Base-by-base conservation (phyloP, 805 yeast genomes). In the Hanseniaspora opuntiae region DNA sequence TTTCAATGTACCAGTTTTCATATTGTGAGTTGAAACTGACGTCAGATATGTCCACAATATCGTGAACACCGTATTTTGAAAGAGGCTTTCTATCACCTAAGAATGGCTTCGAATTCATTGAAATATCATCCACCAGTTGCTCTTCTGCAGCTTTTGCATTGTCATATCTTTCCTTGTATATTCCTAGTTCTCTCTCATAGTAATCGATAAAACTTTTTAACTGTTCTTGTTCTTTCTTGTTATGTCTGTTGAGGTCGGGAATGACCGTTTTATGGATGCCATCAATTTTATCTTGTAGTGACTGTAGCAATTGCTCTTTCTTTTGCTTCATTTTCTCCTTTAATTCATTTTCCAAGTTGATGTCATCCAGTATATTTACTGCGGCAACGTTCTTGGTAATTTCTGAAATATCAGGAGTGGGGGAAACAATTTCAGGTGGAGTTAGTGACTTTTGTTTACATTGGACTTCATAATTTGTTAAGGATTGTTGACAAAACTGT, bases 1-100 rank as follows among this genome's bases (percentile, higher is more conserved):
- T 32, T 25, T 50, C 53, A 0, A 50, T 30, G 11, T n/a, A 17
- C 47, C 53, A 50, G 17, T 38, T 50, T 42, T 50, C 53, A 36
- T 35, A 36, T 8, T 36, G 22, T 1, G 19, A 14, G 9, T 35
- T 17, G n/a, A 33, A 50, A 16, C 10, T n/a, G 14, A 50, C 44
- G 20, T 50, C 44, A n/a, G 45, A 14, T 14, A 42, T 12, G 20
- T 50, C 53, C 19, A 50, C 30, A 17, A 50, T 17, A 4, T 50
- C 35, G 10, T 24, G 14, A 10, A 50, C 19, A 8, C 36, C 33
- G 5, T 30, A 17, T 19, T 44, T 44, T 8, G 20, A 14, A 1
- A 44, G 14, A 11, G 38, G 37, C 17, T 19, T 30, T 28, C 4
- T 9, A 44, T 28, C 36, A 10, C 20, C 14, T n/a, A 44, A 30